These are phyloP conservation scores for Botrytis squamosa DNA, from an alignment of 2,329 filamentous ascomycete genomes.

Conservation along the genomic window DNA sequence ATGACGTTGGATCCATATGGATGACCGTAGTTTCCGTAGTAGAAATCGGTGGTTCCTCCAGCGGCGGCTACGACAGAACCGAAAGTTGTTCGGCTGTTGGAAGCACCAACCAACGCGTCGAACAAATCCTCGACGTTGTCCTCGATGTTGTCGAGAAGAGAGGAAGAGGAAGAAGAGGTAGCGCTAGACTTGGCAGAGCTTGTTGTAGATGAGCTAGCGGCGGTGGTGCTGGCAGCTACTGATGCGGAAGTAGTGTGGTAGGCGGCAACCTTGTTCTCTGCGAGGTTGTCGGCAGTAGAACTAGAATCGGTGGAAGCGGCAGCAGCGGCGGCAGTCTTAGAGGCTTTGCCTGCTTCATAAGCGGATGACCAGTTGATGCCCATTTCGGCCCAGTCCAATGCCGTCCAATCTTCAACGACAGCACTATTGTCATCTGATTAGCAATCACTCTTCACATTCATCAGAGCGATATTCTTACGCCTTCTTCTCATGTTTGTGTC, in stretches of 20 bases:
- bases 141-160: constrained; percentile 14
- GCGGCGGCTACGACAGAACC: constrained; percentile 22
- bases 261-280: neutral
- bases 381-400: constrained; percentile 34
- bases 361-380: constrained; percentile 35
- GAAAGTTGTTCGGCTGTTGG: constrained; percentile 31
- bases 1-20: constrained; percentile 38
- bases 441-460: constrained; percentile 16
- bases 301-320: constrained; percentile 10
- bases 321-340: constrained; percentile 15
- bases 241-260: constrained; percentile 13
- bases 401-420: constrained; percentile 28
- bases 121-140: constrained; percentile 21
- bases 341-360: constrained; percentile 29
- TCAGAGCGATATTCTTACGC: constrained; percentile 30
- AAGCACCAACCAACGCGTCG: constrained; percentile 29
- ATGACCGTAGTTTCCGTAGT: constrained; percentile 32
- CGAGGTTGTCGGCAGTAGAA: neutral
- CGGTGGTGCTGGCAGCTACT: neutral
- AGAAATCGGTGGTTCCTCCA: constrained; percentile 20
- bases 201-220: constrained; percentile 6
- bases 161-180: neutral
- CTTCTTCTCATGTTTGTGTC: constrained; percentile 38
- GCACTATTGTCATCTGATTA: constrained; percentile 9
- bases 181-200: constrained; percentile 13